Evolutionary conservation across 352 stramenopile species (phyloP).

Genomic region (Halophytophthora batemanensis): DNA sequence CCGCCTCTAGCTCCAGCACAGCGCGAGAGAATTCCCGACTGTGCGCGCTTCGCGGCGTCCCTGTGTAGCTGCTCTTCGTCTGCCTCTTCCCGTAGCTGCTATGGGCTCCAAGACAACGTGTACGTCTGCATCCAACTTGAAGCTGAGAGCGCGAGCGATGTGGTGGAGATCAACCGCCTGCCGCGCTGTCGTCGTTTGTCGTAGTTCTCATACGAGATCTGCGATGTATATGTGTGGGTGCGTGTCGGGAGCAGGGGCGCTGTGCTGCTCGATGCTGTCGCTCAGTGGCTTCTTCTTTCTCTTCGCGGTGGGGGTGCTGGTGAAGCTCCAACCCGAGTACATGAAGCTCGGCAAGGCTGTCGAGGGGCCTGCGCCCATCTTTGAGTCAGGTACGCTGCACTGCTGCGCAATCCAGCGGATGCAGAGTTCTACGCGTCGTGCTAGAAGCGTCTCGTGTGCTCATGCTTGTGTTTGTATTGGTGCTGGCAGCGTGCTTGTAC

Average conservation of each 20-base stretch:
- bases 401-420: too few relatives aligned
- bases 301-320: constrained; percentile 51
- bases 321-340: constrained; percentile 80
- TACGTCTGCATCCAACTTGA: constrained; percentile 12
- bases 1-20: too few relatives aligned
- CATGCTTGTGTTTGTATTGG: neutral
- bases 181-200: too few relatives aligned
- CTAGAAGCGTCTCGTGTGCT: too few relatives aligned
- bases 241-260: constrained; percentile 35
- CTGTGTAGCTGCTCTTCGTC: neutral
- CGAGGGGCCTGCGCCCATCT: constrained; percentile 54
- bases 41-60: neutral
- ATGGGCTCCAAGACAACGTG: constrained; percentile 42
- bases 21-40: neutral
- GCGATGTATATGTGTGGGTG: neutral
- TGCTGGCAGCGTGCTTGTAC: constrained; percentile 55
- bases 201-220: too few relatives aligned
- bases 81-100: neutral
- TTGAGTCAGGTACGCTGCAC: constrained; percentile 41
- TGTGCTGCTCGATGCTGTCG: constrained; percentile 76
- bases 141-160: too few relatives aligned
- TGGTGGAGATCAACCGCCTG: neutral
- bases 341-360: constrained; percentile 82
- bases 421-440: too few relatives aligned
- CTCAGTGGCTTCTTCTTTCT: constrained; percentile 78